Base-by-base conservation (phyloP, 768 basidiomycete species). In the Tulasnella sp. region DNA sequence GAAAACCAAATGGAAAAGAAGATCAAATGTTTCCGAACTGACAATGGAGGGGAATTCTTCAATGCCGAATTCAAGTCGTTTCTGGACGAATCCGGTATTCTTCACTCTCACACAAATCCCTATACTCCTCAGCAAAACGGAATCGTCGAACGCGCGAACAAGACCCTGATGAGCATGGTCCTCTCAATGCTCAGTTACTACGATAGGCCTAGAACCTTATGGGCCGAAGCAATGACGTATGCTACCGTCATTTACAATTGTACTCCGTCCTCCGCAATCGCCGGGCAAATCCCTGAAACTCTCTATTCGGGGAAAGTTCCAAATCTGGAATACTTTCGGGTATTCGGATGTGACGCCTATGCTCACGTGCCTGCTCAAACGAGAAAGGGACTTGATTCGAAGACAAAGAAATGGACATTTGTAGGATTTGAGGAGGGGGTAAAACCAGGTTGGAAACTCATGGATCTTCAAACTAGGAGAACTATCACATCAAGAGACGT, bases 391-490 rank as follows among this genome's bases (percentile, higher is more conserved):
- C 12, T 9, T 12, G 24, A 45, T 8, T 52, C 20, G 50, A 28
- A 44, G 31, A 52, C 41, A 15, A 2, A 31, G 29, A 24, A 28
- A 5, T 52, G 50, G n/a, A 52, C 45, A 6, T 52, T 33, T 43
- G 24, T 52, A 9, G 42, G 50, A 7, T 52, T 70, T 45, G 58
- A 60, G 0, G 29, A 49, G 1, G 60, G 61, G 12, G 61, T 66
- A 2, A 69, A 69, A 47, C n/a, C n/a, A n/a, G 64, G 62, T 0
- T 71, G 64, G 41, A 45, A 59, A 13, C 63, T 66, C 57, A 66
- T 64, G 25, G 55, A 70, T 40, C 48, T 22, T 3, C 33, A 39
- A 9, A 40, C 42, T 10, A 45, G 49, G 24, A 1, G 35, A 9
- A 22, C 37, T 8, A 28, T 56, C 46, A 50, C 44, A 2, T 53